These are phyloP conservation scores for Schoenoplectus triqueter DNA, from an alignment of 202 grass and related monocot species.

Conservation along the genomic window DNA sequence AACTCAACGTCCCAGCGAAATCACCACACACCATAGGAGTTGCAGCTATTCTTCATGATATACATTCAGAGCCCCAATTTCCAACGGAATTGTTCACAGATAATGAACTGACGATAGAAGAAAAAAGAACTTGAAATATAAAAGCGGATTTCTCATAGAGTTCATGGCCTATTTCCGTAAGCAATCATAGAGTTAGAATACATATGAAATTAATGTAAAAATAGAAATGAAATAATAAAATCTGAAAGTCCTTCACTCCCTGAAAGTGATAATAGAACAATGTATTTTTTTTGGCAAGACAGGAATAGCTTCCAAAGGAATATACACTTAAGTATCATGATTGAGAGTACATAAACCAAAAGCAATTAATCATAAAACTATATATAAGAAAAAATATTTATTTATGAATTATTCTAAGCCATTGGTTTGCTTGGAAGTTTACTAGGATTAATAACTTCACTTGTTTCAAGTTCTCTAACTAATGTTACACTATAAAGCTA, in stretches of 20 bases:
- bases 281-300: background rate
- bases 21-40: too few relatives aligned
- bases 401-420: slow-evolving; percentile 11
- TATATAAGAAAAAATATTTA: slow-evolving; percentile 18
- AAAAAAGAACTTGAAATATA: too few relatives aligned
- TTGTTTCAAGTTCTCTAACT: slow-evolving; percentile 1
- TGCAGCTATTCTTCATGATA: too few relatives aligned
- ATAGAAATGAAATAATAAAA: background rate
- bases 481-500: slow-evolving; percentile 26
- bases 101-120: too few relatives aligned
- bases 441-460: background rate
- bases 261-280: background rate
- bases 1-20: too few relatives aligned
- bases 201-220: slow-evolving; percentile 1
- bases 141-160: background rate
- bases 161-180: background rate
- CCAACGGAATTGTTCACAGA: too few relatives aligned
- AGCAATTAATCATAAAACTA: background rate
- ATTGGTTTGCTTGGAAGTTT: background rate
- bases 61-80: too few relatives aligned
- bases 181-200: background rate
- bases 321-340: background rate
- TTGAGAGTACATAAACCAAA: background rate
- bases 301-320: too few relatives aligned
- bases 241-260: background rate